A percentile compares a stretch with the other conserved stretches of the same genome.
phyloP scores from a whole-genome alignment of 345 rosid species.

The Melastoma malabathricum region DNA sequence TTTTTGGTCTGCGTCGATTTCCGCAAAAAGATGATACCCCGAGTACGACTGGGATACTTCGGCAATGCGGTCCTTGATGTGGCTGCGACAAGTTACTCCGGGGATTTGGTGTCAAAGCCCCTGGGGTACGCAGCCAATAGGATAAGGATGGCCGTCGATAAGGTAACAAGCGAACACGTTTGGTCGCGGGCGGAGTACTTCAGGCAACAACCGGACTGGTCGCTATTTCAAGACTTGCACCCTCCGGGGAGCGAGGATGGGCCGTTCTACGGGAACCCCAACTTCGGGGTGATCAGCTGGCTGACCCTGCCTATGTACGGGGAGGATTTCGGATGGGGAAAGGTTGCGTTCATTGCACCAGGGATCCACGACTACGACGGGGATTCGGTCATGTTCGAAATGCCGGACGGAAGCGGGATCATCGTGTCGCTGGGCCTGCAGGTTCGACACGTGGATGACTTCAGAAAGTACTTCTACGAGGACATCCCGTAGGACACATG shows the following conservation, averaged over 20 bases:
- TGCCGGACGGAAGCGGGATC: conserved; percentile 15
- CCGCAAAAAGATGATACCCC: conserved; percentile 31
- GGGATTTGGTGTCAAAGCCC: conserved; percentile 25
- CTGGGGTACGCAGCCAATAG: conserved; percentile 23
- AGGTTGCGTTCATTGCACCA: conserved; percentile 36
- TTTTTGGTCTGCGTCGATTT: conserved; percentile 29
- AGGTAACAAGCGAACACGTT: conserved; percentile 25
- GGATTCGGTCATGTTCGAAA: conserved; percentile 23
- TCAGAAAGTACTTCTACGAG: conserved; percentile 20
- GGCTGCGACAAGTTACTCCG: conserved; percentile 23
- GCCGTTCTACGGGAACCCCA: conserved; percentile 53
- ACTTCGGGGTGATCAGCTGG: conserved; percentile 53
- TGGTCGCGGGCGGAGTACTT: conserved; percentile 25
- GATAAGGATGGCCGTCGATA: conserved; percentile 29
- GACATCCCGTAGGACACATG: too few species aligned
- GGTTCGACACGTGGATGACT: conserved; percentile 18
- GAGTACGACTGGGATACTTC: conserved; percentile 18
- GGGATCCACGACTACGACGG: conserved; percentile 43
- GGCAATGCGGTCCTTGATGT: conserved; percentile 37
- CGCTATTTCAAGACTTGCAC: conserved; percentile 37
- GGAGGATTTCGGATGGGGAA: conserved; percentile 57
- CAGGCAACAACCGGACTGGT: conserved; percentile 28
- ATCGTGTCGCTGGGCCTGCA: conserved; percentile 21
- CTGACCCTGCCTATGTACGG: conserved; percentile 37
- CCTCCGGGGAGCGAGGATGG: conserved; percentile 29